Evolutionary conservation across 441 rosid genomes (phyloP).

Genomic region (Erysimum cheiri): DNA sequence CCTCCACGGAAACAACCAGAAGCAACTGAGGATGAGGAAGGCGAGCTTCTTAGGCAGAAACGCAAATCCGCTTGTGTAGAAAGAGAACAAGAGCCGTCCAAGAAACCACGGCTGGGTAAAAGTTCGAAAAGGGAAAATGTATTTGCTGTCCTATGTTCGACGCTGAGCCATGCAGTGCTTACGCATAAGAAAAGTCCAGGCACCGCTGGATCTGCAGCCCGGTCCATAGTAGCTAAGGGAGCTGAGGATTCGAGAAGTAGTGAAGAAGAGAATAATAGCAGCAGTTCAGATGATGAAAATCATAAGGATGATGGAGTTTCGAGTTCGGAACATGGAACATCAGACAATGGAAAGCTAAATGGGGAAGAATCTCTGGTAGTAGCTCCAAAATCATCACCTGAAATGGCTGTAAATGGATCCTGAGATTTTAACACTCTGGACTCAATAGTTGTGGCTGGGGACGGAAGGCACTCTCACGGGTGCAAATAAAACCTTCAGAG

Average conservation of each 20-base stretch:
- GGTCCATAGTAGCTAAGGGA: constrained; percentile 48
- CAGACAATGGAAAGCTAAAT: constrained; percentile 71
- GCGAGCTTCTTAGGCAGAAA: constrained; percentile 73
- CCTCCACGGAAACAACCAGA: constrained; percentile 81
- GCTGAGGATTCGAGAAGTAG: constrained; percentile 46
- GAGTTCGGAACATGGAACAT: constrained; percentile 55
- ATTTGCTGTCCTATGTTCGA: constrained; percentile 84
- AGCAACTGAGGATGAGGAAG: constrained; percentile 76
- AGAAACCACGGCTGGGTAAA: constrained; percentile 74
- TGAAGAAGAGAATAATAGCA: constrained; percentile 46
- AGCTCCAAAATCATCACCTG: constrained; percentile 81
- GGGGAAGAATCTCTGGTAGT: constrained; percentile 72
- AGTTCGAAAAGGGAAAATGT: constrained; percentile 64
- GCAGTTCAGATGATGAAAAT: constrained; percentile 59
- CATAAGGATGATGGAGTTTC: constrained; percentile 60
- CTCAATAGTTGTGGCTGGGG: constrained; percentile 41
- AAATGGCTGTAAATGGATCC: constrained; percentile 95
- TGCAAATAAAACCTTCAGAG: constrained; percentile 29
- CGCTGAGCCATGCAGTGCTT: constrained; percentile 85
- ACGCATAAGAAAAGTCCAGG: constrained; percentile 64
- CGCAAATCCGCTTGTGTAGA: constrained; percentile 68
- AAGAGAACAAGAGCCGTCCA: constrained; percentile 66
- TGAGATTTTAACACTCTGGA: constrained; percentile 46
- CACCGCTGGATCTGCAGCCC: constrained; percentile 39
- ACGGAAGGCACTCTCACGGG: constrained; percentile 37